These are phyloP conservation scores for Austroboletus festivus DNA, from an alignment of 768 basidiomycete species.

Conservation along the genomic window DNA sequence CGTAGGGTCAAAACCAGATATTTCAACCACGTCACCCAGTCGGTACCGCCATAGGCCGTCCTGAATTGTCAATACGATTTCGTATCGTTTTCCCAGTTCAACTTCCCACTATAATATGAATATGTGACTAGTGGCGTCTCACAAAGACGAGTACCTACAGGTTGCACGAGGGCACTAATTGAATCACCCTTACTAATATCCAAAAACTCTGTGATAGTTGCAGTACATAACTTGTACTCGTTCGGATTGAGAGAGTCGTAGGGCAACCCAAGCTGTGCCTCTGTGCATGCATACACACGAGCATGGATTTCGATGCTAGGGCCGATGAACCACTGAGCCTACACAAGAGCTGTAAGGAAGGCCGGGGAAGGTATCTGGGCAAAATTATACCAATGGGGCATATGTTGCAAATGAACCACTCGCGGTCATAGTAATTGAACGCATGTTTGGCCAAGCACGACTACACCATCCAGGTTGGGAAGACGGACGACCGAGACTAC, in stretches of 20 bases:
- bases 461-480: slow-evolving; percentile 8
- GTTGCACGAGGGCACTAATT: not conserved
- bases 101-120: not conserved
- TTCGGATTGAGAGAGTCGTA: not conserved
- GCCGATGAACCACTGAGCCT: slow-evolving; percentile 17
- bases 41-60: too few species aligned
- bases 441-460: slow-evolving; percentile 10
- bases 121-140: not conserved
- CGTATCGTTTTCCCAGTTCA: not conserved
- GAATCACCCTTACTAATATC: slow-evolving; percentile 6
- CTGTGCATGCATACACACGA: slow-evolving; percentile 3
- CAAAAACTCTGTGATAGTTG: slow-evolving; percentile 14
- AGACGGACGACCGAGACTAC: slow-evolving; percentile 5
- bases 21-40: too few species aligned
- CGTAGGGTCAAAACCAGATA: too few species aligned
- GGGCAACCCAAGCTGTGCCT: slow-evolving; percentile 5
- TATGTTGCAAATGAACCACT: slow-evolving; percentile 15
- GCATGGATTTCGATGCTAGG: not conserved
- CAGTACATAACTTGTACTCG: not conserved
- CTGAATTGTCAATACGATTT: too few species aligned
- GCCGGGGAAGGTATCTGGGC: too few species aligned
- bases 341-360: not conserved
- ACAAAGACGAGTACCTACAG: not conserved
- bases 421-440: slow-evolving; percentile 1
- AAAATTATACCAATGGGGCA: slow-evolving; percentile 7